Evolutionary conservation across 2,329 filamentous ascomycete genomes (phyloP).

Genomic region (Talaromyces albobiverticillius): DNA sequence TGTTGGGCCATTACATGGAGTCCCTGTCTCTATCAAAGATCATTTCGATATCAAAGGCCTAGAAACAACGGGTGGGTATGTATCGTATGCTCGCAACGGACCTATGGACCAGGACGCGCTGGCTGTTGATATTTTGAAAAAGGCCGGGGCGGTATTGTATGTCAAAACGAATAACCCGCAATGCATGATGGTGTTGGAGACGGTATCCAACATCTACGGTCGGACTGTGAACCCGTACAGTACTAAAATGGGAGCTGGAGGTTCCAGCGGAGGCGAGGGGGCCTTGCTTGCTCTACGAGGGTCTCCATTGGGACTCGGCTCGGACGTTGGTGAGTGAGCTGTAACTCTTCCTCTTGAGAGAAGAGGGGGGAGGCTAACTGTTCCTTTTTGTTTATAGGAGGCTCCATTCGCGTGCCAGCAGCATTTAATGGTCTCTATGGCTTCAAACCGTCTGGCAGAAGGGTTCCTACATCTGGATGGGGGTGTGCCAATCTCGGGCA

Average conservation of each 20-base stretch:
- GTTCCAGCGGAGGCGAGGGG: conserved; percentile 34
- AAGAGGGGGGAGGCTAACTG: too few relatives aligned
- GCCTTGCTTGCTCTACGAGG: conserved; percentile 34
- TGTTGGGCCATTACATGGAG: too few relatives aligned
- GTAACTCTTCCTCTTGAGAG: too few relatives aligned
- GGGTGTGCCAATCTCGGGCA: conserved; percentile 2
- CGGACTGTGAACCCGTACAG: conserved; percentile 26
- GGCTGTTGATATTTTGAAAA: too few relatives aligned
- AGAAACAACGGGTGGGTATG: too few relatives aligned
- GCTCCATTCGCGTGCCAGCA: conserved; percentile 33
- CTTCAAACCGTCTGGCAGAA: too few relatives aligned
- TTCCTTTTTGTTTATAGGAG: too few relatives aligned
- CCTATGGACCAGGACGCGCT: too few relatives aligned
- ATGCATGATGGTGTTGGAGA: conserved; percentile 57
- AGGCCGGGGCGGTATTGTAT: conserved; percentile 51
- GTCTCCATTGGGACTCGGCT: conserved; percentile 29
- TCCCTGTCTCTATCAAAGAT: too few relatives aligned
- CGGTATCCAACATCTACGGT: conserved; percentile 31
- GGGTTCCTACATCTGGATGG: conserved; percentile 19
- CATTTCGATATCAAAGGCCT: too few relatives aligned
- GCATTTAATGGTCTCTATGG: conserved; percentile 34
- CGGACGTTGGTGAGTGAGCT: too few relatives aligned
- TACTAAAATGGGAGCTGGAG: conserved; percentile 24
- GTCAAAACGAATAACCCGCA: conserved; percentile 59
- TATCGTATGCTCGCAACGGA: too few relatives aligned